Conservation (phyloP, 1,139 yeast genomes). For the Candida sanyaensis region DNA sequence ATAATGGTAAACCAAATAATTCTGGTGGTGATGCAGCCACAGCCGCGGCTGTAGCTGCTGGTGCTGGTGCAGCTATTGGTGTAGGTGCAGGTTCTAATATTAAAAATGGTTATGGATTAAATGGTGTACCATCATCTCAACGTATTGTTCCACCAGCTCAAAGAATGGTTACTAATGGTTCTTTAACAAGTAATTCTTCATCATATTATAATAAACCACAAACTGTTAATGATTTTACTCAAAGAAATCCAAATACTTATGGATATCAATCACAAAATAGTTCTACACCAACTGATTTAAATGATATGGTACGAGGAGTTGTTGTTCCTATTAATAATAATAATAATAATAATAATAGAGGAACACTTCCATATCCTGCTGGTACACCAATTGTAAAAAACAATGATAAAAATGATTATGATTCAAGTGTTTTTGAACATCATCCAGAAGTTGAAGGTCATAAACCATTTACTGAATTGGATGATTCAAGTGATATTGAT, state of each 20-base stretch:
- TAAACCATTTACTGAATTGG: slow-evolving; percentile 48
- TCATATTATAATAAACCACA: slow-evolving; percentile 38
- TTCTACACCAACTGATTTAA: background rate
- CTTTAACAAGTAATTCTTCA: slow-evolving; percentile 19
- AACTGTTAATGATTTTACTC: slow-evolving; percentile 36
- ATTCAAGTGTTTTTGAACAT: slow-evolving; percentile 39
- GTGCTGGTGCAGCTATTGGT: background rate
- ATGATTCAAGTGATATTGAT: slow-evolving; percentile 24
- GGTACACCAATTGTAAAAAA: slow-evolving; percentile 4
- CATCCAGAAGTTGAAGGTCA: slow-evolving; percentile 51
- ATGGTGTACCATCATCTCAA: background rate
- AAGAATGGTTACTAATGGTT: slow-evolving; percentile 6
- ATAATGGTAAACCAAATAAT: background rate
- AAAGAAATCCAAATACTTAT: slow-evolving; percentile 8
- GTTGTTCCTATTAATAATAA: background rate
- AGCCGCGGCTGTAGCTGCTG: background rate
- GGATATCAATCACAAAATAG: slow-evolving; percentile 4
- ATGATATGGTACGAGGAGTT: background rate
- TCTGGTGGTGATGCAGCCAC: background rate
- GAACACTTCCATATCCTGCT: slow-evolving; percentile 11
- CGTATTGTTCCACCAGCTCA: slow-evolving; percentile 5
- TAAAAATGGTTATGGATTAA: background rate
- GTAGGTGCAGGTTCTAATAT: slow-evolving; percentile 3
- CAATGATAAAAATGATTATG: slow-evolving; percentile 6
- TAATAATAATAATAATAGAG: background rate